phyloP scores from a whole-genome alignment of 768 basidiomycete genomes.

The Mycena belliarum region DNA sequence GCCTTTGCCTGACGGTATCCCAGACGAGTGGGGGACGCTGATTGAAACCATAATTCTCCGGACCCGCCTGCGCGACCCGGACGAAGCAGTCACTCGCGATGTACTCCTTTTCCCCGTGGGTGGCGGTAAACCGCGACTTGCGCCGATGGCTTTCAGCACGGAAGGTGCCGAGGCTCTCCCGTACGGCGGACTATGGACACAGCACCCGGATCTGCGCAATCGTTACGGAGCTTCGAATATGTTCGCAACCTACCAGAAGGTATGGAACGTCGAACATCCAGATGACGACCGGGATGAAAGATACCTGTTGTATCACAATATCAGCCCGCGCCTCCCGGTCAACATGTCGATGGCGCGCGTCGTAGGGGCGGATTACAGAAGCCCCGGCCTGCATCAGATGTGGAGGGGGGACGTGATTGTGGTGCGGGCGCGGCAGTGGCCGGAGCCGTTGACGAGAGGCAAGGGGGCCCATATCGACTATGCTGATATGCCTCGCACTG shows the following conservation, averaged over 20 bases:
- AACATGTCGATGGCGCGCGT: constrained; percentile 3
- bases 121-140: constrained; percentile 1
- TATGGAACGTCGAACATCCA: background rate
- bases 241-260: background rate
- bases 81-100: constrained; percentile 4
- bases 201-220: constrained; percentile 1
- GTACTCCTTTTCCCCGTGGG: constrained; percentile 4
- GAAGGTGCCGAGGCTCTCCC: background rate
- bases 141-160: constrained; percentile 5
- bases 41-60: too few relatives aligned
- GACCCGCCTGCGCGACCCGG: constrained; percentile 4
- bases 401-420: constrained; percentile 12
- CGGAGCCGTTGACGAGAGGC: background rate
- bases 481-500: background rate
- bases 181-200: background rate
- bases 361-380: background rate
- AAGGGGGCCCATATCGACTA: constrained; percentile 10
- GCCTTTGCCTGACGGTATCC: too few relatives aligned
- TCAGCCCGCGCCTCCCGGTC: constrained; percentile 5
- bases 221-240: constrained; percentile 2
- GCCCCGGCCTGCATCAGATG: constrained; percentile 3
- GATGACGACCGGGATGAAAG: background rate
- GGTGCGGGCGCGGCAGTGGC: constrained; percentile 8
- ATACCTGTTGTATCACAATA: constrained; percentile 3
- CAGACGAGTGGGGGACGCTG: too few relatives aligned